Evolutionary conservation across 106 monocot species (phyloP), one percentile per base, ranked within the genome.

Genomic region (Phalaenopsis aphrodite): DNA sequence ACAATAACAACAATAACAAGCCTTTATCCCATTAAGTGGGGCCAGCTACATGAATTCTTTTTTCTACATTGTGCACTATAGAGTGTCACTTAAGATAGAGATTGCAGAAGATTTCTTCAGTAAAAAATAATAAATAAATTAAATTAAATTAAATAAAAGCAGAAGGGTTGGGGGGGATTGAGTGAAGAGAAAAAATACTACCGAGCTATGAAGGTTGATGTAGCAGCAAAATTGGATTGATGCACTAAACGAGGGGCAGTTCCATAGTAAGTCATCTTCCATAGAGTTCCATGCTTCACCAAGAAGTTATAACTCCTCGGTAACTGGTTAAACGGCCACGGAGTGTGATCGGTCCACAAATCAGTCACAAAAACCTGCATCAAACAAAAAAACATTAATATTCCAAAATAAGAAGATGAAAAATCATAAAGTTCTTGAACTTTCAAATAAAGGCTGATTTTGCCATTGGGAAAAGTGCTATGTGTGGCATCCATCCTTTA

Each of bases 271-370:
- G 98, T 88, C 94, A 99, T 91, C 81, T 86, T 94, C 98, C 98
- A 99, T 68, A 94, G 72, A 41, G 98, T 76, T 8, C 91, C 93
- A 82, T 99, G 94, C 78, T 99, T 99, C 48, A 99, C 98, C 89
- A 99, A 85, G 87, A 99, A 99, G 67, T 87, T 99, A 61, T 99
- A 99, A 81, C 98, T 99, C 85, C 92, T 88, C 1, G 94, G 98
- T 80, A 99, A 83, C 75, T 94, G 98, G 78, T 98, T 99, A 66
- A 99, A 99, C 43, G 98, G 98, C 98, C 98, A 99, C 47, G 98
- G 98, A 3, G 98, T 99, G 80, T 99, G 98, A 65, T 99, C 94
- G 5, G 94, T 89, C 98, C 98, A 99, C 65, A 99, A 81, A 88
- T 99, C 98, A 23, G 94, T 99, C 42, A 99, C 89, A 84, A 91